Evolutionary conservation across 495 filamentous ascomycete genomes (phyloP).

Genomic region (Aspergillus avenaceus): DNA sequence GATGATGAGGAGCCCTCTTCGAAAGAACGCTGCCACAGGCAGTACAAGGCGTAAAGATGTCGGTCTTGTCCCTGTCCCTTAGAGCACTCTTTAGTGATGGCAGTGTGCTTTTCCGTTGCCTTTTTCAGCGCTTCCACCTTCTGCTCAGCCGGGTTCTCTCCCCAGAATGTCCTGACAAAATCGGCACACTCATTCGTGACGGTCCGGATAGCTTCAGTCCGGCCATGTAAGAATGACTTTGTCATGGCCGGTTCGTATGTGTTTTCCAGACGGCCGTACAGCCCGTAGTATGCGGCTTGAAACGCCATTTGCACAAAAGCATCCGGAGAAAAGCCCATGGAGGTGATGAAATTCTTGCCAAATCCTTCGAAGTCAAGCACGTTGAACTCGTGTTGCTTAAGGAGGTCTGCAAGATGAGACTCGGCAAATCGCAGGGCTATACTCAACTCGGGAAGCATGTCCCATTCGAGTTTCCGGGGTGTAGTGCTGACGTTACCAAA

Average conservation of each 20-base stretch:
- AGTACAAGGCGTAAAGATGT: conserved; percentile 91
- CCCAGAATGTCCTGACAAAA: conserved; percentile 94
- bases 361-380: conserved; percentile 86
- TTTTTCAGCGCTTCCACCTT: conserved; percentile 83
- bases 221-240: conserved; percentile 85
- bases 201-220: conserved; percentile 88
- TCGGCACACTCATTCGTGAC: conserved; percentile 77
- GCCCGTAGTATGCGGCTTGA: conserved; percentile 96
- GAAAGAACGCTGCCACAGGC: conserved; percentile 86
- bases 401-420: conserved; percentile 88
- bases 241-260: conserved; percentile 99
- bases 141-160: conserved; percentile 70
- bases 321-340: conserved; percentile 93
- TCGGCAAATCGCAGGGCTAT: conserved; percentile 94
- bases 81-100: conserved; percentile 78
- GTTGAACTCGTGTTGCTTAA: conserved; percentile 94
- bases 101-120: conserved; percentile 77
- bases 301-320: conserved; percentile 99
- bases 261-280: conserved; percentile 90
- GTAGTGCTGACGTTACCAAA: conserved; percentile 95
- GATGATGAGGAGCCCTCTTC: conserved; percentile 61
- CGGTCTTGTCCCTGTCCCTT: conserved; percentile 92
- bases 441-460: conserved; percentile 87
- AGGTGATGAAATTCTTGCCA: conserved; percentile 97
- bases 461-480: conserved; percentile 96